Percentiles rank a stretch among this genome's conserved stretches.
These are phyloP conservation scores for Mortierella claussenii DNA, from an alignment of 192 early-diverging fungal genomes.

Conservation along the genomic window DNA sequence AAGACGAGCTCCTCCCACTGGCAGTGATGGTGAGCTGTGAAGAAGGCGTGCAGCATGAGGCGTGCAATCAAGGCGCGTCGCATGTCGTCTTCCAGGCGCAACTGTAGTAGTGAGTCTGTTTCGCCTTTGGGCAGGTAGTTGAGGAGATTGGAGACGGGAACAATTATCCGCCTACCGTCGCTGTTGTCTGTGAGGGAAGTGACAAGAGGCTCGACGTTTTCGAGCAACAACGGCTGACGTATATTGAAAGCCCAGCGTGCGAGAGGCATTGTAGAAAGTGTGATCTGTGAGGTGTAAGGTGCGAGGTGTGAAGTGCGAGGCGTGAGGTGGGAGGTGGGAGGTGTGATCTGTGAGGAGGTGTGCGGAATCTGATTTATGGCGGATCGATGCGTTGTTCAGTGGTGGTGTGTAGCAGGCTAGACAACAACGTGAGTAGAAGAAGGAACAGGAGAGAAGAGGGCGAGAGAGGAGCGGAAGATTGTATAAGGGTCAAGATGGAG, in stretches of 20 bases:
- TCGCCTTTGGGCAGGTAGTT: slow-evolving; percentile 42
- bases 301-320: too few relatives aligned
- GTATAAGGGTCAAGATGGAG: not conserved
- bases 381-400: too few relatives aligned
- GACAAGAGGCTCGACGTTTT: slow-evolving; percentile 39
- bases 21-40: slow-evolving; percentile 31
- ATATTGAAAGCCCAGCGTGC: slow-evolving; percentile 52
- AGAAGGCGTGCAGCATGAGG: slow-evolving; percentile 43
- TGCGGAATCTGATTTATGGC: too few relatives aligned
- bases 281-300: too few relatives aligned
- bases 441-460: not conserved
- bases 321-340: too few relatives aligned
- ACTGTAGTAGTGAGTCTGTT: slow-evolving; percentile 17
- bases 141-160: slow-evolving; percentile 43
- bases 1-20: slow-evolving; percentile 41
- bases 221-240: slow-evolving; percentile 42
- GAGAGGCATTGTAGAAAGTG: slow-evolving; percentile 22
- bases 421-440: not conserved
- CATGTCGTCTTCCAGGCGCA: slow-evolving; percentile 43
- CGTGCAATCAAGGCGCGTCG: slow-evolving; percentile 32
- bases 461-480: not conserved
- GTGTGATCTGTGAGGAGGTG: too few relatives aligned
- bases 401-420: too few relatives aligned
- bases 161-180: slow-evolving; percentile 12
- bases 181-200: slow-evolving; percentile 31